Conservation (phyloP, 176 grass and related monocot species). For the Elaeis guineensis region DNA sequence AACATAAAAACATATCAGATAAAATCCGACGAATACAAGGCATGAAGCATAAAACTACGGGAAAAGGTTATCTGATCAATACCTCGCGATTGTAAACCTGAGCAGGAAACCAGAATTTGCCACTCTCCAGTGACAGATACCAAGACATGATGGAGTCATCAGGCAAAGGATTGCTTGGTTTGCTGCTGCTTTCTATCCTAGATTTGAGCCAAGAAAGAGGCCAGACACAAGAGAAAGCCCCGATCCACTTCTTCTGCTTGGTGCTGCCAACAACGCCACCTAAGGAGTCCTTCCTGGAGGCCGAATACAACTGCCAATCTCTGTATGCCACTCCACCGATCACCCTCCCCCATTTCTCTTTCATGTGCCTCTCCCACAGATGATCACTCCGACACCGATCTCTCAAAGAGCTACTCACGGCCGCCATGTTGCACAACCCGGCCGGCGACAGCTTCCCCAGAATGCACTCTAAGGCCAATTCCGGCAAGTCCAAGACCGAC, state of each 20-base stretch:
- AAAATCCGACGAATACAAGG: no score
- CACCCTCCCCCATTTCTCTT: slow-evolving; percentile 66
- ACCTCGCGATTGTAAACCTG: slow-evolving; percentile 99
- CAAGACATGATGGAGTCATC: slow-evolving; percentile 72
- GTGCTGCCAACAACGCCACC: slow-evolving; percentile 8
- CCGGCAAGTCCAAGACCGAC: slow-evolving; percentile 75
- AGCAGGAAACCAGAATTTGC: slow-evolving; percentile 85
- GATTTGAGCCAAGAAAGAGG: slow-evolving; percentile 75
- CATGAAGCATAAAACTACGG: no score
- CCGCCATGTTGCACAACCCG: slow-evolving; percentile 58
- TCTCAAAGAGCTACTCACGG: slow-evolving; percentile 52
- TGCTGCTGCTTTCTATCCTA: slow-evolving; percentile 12
- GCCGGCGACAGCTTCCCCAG: slow-evolving; percentile 58
- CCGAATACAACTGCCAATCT: slow-evolving; percentile 50
- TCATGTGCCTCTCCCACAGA: slow-evolving; percentile 85
- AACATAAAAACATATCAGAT: no score
- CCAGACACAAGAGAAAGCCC: slow-evolving; percentile 56
- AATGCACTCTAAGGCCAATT: slow-evolving; percentile 77
- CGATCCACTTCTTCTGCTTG: slow-evolving; percentile 49
- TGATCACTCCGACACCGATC: slow-evolving; percentile 56
- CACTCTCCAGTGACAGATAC: slow-evolving; percentile 72
- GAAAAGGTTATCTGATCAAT: background rate
- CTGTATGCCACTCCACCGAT: slow-evolving; percentile 44
- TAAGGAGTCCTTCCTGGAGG: slow-evolving; percentile 26
- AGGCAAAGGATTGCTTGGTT: slow-evolving; percentile 21